phyloP scores from a whole-genome alignment of 2,329 filamentous ascomycete species.

The Fusarium protoensiforme region DNA sequence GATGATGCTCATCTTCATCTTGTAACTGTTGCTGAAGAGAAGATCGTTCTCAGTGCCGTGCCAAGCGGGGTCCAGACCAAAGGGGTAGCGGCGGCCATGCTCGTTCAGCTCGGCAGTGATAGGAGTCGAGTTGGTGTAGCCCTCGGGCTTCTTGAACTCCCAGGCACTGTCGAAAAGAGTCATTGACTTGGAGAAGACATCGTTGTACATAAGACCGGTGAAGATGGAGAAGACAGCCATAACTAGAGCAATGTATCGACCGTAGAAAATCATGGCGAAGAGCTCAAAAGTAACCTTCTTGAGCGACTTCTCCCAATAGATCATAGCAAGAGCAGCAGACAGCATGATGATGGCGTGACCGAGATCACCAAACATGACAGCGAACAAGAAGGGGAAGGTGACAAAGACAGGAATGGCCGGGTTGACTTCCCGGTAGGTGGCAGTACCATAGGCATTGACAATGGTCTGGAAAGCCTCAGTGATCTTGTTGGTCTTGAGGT shows the following conservation, averaged over 20 bases:
- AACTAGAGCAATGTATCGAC: conserved; percentile 97
- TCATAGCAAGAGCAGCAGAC: conserved; percentile 86
- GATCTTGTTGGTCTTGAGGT: conserved; percentile 98
- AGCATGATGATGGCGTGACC: conserved; percentile 95
- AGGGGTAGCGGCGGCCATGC: conserved; percentile 87
- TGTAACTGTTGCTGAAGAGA: conserved; percentile 97
- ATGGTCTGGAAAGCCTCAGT: conserved; percentile 99
- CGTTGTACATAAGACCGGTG: conserved; percentile 97
- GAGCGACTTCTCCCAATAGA: conserved; percentile 93
- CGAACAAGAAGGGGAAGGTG: conserved; percentile 99
- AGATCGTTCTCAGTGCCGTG: conserved; percentile 95
- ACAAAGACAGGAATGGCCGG: conserved; percentile 94
- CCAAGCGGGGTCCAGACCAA: conserved; percentile 96
- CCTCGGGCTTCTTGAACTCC: conserved; percentile 77
- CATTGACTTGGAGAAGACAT: conserved; percentile 93
- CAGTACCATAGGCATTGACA: conserved; percentile 97
- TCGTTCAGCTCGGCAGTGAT: conserved; percentile 75
- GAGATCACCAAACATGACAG: conserved; percentile 99
- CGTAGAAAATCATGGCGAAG: conserved; percentile 98
- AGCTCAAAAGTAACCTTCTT: conserved; percentile 95
- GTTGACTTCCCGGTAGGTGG: conserved; percentile 97
- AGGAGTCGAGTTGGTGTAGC: conserved; percentile 72
- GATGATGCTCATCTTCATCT: conserved; percentile 99
- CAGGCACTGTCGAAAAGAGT: conserved; percentile 91
- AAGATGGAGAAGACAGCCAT: conserved; percentile 98